These are phyloP conservation scores for Serendipita vermifera DNA, from an alignment of 768 basidiomycete species.

Conservation along the genomic window DNA sequence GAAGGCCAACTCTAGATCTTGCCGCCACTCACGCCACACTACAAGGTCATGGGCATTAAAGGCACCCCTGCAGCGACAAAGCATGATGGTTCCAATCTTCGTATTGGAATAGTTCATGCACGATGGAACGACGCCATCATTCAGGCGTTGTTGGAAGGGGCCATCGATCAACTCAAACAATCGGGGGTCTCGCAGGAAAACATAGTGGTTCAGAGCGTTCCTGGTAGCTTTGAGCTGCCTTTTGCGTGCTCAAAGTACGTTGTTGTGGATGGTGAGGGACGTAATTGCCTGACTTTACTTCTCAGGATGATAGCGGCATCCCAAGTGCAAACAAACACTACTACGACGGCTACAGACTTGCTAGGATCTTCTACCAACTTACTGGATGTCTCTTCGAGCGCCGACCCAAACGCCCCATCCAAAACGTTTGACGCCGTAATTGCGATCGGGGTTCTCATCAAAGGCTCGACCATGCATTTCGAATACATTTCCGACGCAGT, in stretches of 20 bases:
- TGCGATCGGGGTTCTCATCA: slow-evolving; percentile 96
- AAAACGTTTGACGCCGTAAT: slow-evolving; percentile 89
- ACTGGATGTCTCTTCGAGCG: slow-evolving; percentile 43
- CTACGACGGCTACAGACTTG: slow-evolving; percentile 54
- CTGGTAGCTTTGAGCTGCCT: slow-evolving; percentile 92
- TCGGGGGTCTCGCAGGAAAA: slow-evolving; percentile 80
- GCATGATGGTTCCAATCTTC: slow-evolving; percentile 68
- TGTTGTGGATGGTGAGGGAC: slow-evolving; percentile 1
- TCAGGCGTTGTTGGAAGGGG: slow-evolving; percentile 70
- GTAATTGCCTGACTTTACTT: slow-evolving; percentile 10
- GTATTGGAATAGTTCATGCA: slow-evolving; percentile 88
- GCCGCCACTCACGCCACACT: too few relatives aligned
- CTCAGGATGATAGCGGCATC: slow-evolving; percentile 78
- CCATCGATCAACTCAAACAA: slow-evolving; percentile 64
- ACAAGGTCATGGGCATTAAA: slow-evolving; percentile 2
- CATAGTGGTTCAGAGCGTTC: slow-evolving; percentile 83
- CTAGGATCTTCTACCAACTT: slow-evolving; percentile 41
- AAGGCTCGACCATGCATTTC: slow-evolving; percentile 97
- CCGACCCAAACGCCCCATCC: slow-evolving; percentile 22
- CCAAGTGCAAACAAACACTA: slow-evolving; percentile 63
- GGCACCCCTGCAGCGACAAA: slow-evolving; percentile 38
- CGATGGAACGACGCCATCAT: slow-evolving; percentile 90
- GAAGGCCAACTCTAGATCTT: too few relatives aligned
- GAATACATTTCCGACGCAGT: slow-evolving; percentile 97
- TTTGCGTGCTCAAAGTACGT: slow-evolving; percentile 68